Evolutionary conservation across 768 basidiomycete genomes (phyloP), one percentile per base, ranked within the genome.

Genomic region (Ephemerocybe angulata): DNA sequence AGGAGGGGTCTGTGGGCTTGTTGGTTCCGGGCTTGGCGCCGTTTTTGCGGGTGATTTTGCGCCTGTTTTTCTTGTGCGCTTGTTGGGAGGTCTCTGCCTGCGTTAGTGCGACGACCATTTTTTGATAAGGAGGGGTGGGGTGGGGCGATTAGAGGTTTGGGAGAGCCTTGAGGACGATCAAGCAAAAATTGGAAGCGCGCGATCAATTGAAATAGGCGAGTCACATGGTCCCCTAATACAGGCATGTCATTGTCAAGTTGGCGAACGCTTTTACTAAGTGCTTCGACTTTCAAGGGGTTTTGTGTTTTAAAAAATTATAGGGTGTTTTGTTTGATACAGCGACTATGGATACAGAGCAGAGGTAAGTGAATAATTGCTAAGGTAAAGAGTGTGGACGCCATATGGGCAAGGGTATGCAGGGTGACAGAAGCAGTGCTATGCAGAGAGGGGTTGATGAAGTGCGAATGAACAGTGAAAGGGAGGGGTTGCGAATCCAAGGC

Each of bases 71-170:
- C 35, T 63, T 62, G 28, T 59, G 58, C 28, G 55, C 56, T 50
- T 54, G 52, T 50, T 59, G 63, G 37, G 61, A 58, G 27, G 53
- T 35, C 25, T 55, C 53, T 50, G 63, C 53, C 40, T 65, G 27
- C 21, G 63, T 48, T 52, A 73, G 68, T 25, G 71, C 65, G 30
- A 74, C 77, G 50, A 79, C 78, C 78, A 80, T 80, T 55, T 63
- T 58, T 19, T 43, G 47, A 44, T 21, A 37, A 44, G 19, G 54
- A 40, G 50, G 10, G 11, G 7, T 29, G 41, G 47, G 13, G 25
- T 47, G 53, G 51, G 44, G 37, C 22, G 50, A 57, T 40, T 33
- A 42, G 50, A 33, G 27, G 46, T 48, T 58, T 40, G 29, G 22
- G 31, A 28, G 33, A 35, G 33, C 33, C 8, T 35, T 58, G 35